These are phyloP conservation scores for Fraxinus americana DNA, from an alignment of 257 asterid genomes.

Conservation along the genomic window DNA sequence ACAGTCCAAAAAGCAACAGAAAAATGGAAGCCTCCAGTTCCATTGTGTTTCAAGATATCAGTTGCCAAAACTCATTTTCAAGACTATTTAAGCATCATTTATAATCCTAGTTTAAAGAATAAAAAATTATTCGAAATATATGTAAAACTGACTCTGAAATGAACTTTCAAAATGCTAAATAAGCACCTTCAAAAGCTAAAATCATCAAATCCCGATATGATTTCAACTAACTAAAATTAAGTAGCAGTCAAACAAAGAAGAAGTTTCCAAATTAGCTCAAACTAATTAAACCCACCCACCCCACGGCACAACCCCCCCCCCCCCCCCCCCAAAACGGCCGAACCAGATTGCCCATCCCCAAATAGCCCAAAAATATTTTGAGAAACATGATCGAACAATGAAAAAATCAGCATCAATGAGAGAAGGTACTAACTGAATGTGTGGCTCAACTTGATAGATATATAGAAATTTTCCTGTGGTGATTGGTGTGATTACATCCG, in stretches of 20 bases:
- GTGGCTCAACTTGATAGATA: too few relatives aligned
- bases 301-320: too few relatives aligned
- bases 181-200: conserved; percentile 9
- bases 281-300: too few relatives aligned
- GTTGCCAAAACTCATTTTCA: background rate
- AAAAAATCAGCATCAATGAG: too few relatives aligned
- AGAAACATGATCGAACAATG: too few relatives aligned
- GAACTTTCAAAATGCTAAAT: conserved; percentile 21
- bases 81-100: background rate
- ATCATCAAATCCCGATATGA: background rate
- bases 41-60: background rate
- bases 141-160: background rate
- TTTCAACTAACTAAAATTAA: conserved; percentile 19
- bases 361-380: too few relatives aligned
- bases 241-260: background rate
- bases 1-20: background rate
- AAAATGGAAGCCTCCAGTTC: background rate
- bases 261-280: conserved; percentile 10
- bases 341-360: too few relatives aligned
- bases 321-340: too few relatives aligned
- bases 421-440: too few relatives aligned
- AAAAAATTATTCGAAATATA: background rate
- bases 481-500: too few relatives aligned
- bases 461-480: too few relatives aligned
- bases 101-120: background rate